phyloP scores from a whole-genome alignment of 257 asterid genomes.

The Petunia axillaris region DNA sequence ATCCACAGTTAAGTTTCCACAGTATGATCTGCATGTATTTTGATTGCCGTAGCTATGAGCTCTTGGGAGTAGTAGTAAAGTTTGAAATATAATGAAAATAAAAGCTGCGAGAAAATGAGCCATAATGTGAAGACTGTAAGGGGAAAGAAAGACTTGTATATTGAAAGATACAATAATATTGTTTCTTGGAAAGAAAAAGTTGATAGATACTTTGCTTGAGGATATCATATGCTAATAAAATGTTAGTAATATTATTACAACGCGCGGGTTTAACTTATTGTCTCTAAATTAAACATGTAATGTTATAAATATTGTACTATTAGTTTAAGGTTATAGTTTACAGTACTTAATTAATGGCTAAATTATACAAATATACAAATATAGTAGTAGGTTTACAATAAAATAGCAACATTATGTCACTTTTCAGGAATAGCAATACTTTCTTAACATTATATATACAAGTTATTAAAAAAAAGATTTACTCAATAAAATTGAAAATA shows the following conservation, averaged over 20 bases:
- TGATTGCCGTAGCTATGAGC: slow-evolving; percentile 43
- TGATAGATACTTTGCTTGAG: slow-evolving; percentile 71
- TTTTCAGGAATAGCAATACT: no score
- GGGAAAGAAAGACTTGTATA: slow-evolving; percentile 1
- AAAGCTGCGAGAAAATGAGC: slow-evolving; percentile 32
- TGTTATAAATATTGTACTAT: no score
- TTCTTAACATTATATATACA: no score
- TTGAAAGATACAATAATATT: background rate
- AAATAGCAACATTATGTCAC: no score
- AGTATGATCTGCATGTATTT: slow-evolving; percentile 70
- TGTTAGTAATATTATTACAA: background rate
- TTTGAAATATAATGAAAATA: slow-evolving; percentile 32
- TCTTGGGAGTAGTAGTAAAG: slow-evolving; percentile 24
- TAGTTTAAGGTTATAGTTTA: no score
- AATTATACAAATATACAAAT: no score
- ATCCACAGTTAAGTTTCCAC: slow-evolving; percentile 81
- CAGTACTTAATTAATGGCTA: no score
- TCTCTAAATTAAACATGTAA: no score
- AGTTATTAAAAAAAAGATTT: no score
- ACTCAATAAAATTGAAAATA: no score
- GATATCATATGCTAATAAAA: slow-evolving; percentile 25
- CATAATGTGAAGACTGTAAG: slow-evolving; percentile 42
- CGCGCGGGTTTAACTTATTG: no score
- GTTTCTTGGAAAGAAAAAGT: slow-evolving; percentile 5
- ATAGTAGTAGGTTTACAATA: no score